Base-by-base conservation (phyloP, 129 eudicot genomes). In the Flaveria trinervia region DNA sequence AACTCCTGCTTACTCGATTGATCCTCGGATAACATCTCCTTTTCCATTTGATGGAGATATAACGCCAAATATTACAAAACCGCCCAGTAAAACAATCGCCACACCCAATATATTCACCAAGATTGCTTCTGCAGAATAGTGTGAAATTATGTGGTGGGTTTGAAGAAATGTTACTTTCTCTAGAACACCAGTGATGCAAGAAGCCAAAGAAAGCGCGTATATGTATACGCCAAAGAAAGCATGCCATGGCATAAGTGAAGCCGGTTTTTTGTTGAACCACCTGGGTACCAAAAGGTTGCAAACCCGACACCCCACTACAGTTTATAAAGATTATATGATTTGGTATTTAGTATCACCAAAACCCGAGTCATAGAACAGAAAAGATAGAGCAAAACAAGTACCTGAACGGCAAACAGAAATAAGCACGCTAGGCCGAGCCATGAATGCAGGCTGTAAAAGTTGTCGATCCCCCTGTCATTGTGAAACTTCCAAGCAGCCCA, bases 121-220 rank as follows among this genome's bases (percentile, higher is more conserved):
- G 68, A 90, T 71, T 17, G 96, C 98, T 83, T 93, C 98, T 33
- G 67, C 68, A 14, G 95, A 88, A 73, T 86, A 90, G 56, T 86
- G 95, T 4, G 96, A 73, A 48, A 93, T 93, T 7, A 90, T 71
- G 17, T 86, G 62, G 76, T 85, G 79, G 15, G 56, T 59, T 78
- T 93, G 96, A 62, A 93, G 96, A 73, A 90, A 93, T n/a, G 98
- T 93, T 12, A 86, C 86, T 80, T 90, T 93, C 85, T 88, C 98
- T 46, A 93, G 68, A 68, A 93, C 83, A 30, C 98, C 97, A 62
- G 98, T 85, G 41, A 87, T 65, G 74, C 92, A 87, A 48, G 97
- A 85, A 62, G 85, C 91, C 44, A 93, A 84, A 41, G 97, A 85
- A 26, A 90, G 91, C 60, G 84, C 92, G 66, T 90, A 93, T 4